Percentiles rank a stretch among this genome's conserved stretches.
Conservation (phyloP, 2,329 filamentous ascomycete species). For the Trichophyton benhamiae region DNA sequence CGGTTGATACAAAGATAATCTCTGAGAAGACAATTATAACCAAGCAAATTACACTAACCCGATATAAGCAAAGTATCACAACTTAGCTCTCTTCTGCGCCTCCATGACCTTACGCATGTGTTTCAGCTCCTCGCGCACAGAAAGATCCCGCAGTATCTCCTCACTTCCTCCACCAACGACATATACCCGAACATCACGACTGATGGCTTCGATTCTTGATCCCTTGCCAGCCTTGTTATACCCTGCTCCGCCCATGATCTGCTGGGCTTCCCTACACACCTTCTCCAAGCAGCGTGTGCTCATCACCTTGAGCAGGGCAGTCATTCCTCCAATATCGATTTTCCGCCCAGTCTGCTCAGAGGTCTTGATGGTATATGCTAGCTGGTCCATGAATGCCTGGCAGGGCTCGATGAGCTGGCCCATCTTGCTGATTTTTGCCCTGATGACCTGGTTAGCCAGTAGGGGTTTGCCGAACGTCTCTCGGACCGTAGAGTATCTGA, state of each 20-base stretch:
- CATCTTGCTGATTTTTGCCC: slow-evolving; percentile 47
- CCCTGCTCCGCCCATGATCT: slow-evolving; percentile 42
- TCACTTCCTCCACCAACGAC: slow-evolving; percentile 32
- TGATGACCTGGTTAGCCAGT: slow-evolving; percentile 47
- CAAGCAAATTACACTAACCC: neutral
- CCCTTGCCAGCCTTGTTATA: slow-evolving; percentile 41
- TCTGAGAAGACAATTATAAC: neutral
- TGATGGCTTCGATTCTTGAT: slow-evolving; percentile 42
- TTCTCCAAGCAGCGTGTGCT: slow-evolving; percentile 42
- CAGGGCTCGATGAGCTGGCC: slow-evolving; percentile 49
- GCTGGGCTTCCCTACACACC: slow-evolving; percentile 44
- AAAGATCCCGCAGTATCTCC: slow-evolving; percentile 29
- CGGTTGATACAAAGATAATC: neutral
- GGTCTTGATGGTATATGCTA: slow-evolving; percentile 43
- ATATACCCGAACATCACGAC: slow-evolving; percentile 40
- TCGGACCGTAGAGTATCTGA: slow-evolving; percentile 51
- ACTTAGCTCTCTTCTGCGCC: neutral
- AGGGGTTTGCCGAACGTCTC: slow-evolving; percentile 51
- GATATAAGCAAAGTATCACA: neutral
- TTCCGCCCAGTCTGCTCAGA: slow-evolving; percentile 27
- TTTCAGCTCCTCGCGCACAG: slow-evolving; percentile 16
- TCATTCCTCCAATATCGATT: slow-evolving; percentile 40
- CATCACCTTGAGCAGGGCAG: slow-evolving; percentile 42
- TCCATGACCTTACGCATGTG: slow-evolving; percentile 10
- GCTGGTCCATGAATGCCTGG: slow-evolving; percentile 50